Evolutionary conservation across 768 basidiomycete genomes (phyloP), one percentile per base, ranked within the genome.

Genomic region (Gymnopilus junonius): DNA sequence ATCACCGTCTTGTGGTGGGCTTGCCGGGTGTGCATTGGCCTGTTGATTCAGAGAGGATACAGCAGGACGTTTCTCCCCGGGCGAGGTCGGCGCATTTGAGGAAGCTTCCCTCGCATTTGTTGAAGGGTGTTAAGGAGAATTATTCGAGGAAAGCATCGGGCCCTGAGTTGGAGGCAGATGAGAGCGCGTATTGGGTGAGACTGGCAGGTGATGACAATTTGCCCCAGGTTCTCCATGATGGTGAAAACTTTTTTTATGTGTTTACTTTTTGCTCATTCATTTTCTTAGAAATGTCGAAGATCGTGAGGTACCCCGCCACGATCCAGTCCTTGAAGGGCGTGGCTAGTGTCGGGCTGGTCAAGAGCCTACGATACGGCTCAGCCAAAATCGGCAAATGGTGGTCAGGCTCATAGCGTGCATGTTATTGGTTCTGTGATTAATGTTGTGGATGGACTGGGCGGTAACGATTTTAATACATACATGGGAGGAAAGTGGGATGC

Each of bases 331-430:
- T 93, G 62, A 98, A 97, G 77, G 95, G 95, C 27, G 71, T 98
- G 51, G 84, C 91, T 20, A 94, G 89, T 61, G 92, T 93, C 8
- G 95, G 95, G 4, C 65, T 91, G 10, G 80, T 83, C 51, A 95
- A 95, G 83, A 93, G 92, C 71, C 60, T 88, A 5, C 85, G 85
- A 43, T 98, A 98, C 69, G 79, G 85, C 46, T 66, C 82, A 25
- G 86, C 89, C 48, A 98, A 98, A 79, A 79, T 96, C 20, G 76
- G 84, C 37, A 98, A 98, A 76, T 97, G 94, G 91, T 92, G 92
- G 86, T 69, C 68, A 48, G 79, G 83, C 25, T 73, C 77, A 67
- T 76, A 65, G 60, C 53, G 25, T 32, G 21, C 56, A n/a, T 40
- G 31, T 31, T 46, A 25, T 20, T 42, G 8, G 12, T 57, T 50